Conservation (phyloP, 495 filamentous ascomycete species). For the Coniosporium apollinis region DNA sequence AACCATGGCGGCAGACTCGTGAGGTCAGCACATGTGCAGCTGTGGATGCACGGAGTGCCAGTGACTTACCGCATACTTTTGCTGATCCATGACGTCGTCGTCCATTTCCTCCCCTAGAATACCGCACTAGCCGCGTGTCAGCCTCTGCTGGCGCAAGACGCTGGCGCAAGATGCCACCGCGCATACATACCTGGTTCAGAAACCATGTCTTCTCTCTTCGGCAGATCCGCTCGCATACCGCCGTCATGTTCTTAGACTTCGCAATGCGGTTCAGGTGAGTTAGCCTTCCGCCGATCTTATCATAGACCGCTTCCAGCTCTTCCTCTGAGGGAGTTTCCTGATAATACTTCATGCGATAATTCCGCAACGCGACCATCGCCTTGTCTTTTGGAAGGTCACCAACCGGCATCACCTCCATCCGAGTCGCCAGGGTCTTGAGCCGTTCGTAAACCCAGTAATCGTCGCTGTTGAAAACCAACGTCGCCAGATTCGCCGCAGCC, state of each 20-base stretch:
- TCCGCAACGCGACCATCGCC: slow-evolving; percentile 56
- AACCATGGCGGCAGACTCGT: slow-evolving; percentile 75
- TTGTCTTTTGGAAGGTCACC: slow-evolving; percentile 59
- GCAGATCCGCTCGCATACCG: slow-evolving; percentile 63
- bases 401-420: slow-evolving; percentile 81
- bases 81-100: slow-evolving; percentile 98
- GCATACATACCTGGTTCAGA: slow-evolving; percentile 48
- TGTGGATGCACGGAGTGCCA: no score
- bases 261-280: slow-evolving; percentile 78
- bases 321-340: slow-evolving; percentile 35
- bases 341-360: slow-evolving; percentile 58
- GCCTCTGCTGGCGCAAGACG: no score
- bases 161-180: no score
- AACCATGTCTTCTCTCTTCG: slow-evolving; percentile 83
- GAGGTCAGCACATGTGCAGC: background rate
- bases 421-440: slow-evolving; percentile 72
- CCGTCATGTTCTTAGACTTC: slow-evolving; percentile 57
- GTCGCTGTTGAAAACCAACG: slow-evolving; percentile 81
- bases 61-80: slow-evolving; percentile 79
- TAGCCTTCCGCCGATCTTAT: slow-evolving; percentile 69
- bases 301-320: slow-evolving; percentile 59
- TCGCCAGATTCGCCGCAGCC: slow-evolving; percentile 78
- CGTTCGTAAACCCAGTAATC: slow-evolving; percentile 98
- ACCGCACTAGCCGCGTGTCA: slow-evolving; percentile 59
- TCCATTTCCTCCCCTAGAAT: slow-evolving; percentile 89